phyloP scores from a whole-genome alignment of 148 eudicot species.

The Nepenthes mirabilis region DNA sequence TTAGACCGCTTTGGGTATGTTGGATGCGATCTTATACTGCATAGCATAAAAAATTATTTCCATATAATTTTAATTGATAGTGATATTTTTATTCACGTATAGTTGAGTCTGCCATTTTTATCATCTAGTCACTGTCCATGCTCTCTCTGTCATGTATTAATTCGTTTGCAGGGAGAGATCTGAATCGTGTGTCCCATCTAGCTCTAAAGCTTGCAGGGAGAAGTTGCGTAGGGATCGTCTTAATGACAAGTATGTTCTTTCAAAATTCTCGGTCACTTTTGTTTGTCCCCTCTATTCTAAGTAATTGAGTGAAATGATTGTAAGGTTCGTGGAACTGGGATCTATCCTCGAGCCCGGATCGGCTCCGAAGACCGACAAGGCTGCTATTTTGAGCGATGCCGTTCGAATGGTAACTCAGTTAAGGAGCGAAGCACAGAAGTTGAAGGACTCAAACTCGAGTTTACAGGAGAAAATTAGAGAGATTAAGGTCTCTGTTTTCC shows the following conservation, averaged over 20 bases:
- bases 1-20: too few species aligned
- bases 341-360: conserved; percentile 59
- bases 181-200: conserved; percentile 55
- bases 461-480: conserved; percentile 66
- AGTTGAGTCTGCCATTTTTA: background rate
- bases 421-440: conserved; percentile 48
- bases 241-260: conserved; percentile 50
- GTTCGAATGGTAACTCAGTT: conserved; percentile 55
- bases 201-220: conserved; percentile 84
- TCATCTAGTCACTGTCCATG: background rate
- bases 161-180: conserved; percentile 46
- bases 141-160: background rate
- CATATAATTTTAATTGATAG: too few species aligned
- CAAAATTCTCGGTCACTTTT: background rate
- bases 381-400: conserved; percentile 62
- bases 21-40: too few species aligned
- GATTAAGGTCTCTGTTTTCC: conserved; percentile 34
- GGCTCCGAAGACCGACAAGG: conserved; percentile 58
- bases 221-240: conserved; percentile 68
- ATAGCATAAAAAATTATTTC: too few species aligned
- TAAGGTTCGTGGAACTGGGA: conserved; percentile 59
- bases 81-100: background rate
- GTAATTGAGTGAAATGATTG: conserved; percentile 7
- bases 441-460: conserved; percentile 51
- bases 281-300: background rate